Evolutionary conservation across 2,329 filamentous ascomycete genomes (phyloP).

Genomic region (Curvularia verruculosa): DNA sequence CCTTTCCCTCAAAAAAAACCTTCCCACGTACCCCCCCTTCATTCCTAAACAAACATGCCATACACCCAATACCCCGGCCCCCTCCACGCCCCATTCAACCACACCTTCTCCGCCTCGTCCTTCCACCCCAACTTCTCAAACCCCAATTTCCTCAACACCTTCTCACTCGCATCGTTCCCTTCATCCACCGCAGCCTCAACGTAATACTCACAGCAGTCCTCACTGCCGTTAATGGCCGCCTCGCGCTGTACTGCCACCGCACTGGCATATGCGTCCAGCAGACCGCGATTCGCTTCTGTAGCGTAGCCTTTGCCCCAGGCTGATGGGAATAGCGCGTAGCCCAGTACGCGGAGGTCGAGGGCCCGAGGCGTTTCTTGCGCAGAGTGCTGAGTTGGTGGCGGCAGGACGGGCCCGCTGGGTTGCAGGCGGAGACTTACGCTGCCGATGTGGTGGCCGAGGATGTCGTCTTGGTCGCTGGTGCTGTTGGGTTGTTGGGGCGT

Average conservation of each 20-base stretch:
- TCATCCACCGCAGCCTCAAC: constrained; percentile 33
- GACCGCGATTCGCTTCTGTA: constrained; percentile 30
- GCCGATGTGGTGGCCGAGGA: constrained; percentile 18
- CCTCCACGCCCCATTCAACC: constrained; percentile 36
- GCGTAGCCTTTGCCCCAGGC: constrained; percentile 37
- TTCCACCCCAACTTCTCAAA: constrained; percentile 35
- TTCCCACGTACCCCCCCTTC: neutral
- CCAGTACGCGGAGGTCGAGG: constrained; percentile 26
- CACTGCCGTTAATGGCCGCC: no score
- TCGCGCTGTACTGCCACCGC: neutral
- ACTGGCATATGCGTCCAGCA: constrained; percentile 30
- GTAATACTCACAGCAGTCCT: constrained; percentile 28
- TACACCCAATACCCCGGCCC: constrained; percentile 29
- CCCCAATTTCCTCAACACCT: constrained; percentile 34
- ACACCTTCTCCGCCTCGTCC: constrained; percentile 24
- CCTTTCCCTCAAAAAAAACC: no score
- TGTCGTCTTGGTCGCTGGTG: no score
- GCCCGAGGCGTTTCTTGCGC: no score
- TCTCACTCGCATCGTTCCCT: constrained; percentile 29
- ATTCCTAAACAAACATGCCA: constrained; percentile 24
- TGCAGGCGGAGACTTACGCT: constrained; percentile 23
- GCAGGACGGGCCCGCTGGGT: constrained; percentile 8
- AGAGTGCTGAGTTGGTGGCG: constrained; percentile 4
- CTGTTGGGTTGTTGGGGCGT: no score
- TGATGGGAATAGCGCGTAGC: constrained; percentile 30